phyloP scores from a whole-genome alignment of 2,329 filamentous ascomycete species.

The Beauveria asiatica region DNA sequence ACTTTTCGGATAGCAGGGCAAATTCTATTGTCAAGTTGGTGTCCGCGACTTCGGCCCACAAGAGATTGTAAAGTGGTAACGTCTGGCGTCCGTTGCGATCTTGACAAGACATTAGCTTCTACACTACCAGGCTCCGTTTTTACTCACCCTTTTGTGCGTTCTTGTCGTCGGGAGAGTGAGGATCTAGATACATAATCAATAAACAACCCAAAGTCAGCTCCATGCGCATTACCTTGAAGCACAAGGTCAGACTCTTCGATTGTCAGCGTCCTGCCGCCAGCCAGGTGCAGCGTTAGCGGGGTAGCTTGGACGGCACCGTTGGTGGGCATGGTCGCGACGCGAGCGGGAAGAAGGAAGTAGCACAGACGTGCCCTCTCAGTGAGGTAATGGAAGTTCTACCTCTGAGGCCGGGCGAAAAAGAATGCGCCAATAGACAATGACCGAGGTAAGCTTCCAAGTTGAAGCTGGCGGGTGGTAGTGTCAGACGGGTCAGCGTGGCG shows the following conservation, averaged over 20 bases:
- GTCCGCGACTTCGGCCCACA: constrained; percentile 64
- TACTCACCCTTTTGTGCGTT: neutral
- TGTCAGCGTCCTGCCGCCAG: neutral
- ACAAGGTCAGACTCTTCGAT: constrained; percentile 3
- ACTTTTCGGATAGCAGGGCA: constrained; percentile 52
- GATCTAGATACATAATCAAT: neutral
- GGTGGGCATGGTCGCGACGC: neutral
- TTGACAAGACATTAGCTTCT: constrained; percentile 11
- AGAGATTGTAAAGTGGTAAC: constrained; percentile 74
- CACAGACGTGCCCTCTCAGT: neutral
- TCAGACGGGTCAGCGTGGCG: neutral
- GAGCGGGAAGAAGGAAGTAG: neutral
- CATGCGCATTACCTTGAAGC: neutral
- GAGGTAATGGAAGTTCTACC: neutral
- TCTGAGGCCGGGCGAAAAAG: neutral
- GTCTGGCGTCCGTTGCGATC: constrained; percentile 19
- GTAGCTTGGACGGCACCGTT: neutral
- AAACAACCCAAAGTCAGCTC: neutral
- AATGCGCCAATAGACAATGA: neutral
- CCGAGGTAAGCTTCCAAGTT: neutral
- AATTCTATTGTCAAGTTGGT: constrained; percentile 63
- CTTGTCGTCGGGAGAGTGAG: neutral
- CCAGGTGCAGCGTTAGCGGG: neutral
- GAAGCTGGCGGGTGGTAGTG: neutral
- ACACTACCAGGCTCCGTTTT: too few relatives aligned